phyloP scores from a whole-genome alignment of 768 basidiomycete species.

The Mycena epipterygia region DNA sequence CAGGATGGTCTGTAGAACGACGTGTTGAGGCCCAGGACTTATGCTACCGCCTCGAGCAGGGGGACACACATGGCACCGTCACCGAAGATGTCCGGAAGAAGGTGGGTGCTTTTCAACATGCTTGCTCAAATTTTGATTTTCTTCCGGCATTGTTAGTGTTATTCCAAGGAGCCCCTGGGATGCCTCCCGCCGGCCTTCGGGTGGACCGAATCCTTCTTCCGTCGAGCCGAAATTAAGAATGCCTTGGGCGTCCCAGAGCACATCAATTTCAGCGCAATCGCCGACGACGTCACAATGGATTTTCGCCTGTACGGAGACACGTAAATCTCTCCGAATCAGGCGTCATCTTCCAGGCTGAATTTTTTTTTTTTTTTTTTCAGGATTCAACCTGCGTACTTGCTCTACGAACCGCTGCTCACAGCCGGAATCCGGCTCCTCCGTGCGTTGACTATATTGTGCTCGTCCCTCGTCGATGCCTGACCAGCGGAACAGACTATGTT shows the following conservation, averaged over 20 bases:
- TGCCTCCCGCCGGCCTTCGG: constrained; percentile 31
- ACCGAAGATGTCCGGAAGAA: constrained; percentile 11
- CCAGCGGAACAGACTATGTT: constrained; percentile 43
- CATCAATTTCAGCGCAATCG: constrained; percentile 36
- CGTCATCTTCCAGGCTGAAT: background rate
- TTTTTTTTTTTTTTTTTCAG: background rate
- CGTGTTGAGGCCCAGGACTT: background rate
- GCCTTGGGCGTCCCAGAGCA: constrained; percentile 36
- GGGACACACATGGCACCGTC: constrained; percentile 12
- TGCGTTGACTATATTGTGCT: constrained; percentile 16
- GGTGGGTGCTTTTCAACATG: background rate
- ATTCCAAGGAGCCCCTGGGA: constrained; percentile 15
- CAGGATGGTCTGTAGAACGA: background rate
- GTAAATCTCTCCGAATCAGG: constrained; percentile 18
- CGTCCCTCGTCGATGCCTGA: background rate
- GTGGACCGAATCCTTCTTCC: constrained; percentile 40
- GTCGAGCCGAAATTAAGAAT: constrained; percentile 25
- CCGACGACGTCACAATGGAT: constrained; percentile 23
- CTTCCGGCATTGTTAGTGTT: constrained; percentile 2
- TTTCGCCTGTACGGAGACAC: constrained; percentile 38
- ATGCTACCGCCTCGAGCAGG: background rate
- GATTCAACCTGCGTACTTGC: constrained; percentile 34
- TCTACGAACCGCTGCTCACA: constrained; percentile 45
- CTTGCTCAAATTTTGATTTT: background rate
- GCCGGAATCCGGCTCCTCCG: too few relatives aligned